phyloP scores from a whole-genome alignment of 2,329 filamentous ascomycete species.

The Cladosporium austrohemisphaericum region DNA sequence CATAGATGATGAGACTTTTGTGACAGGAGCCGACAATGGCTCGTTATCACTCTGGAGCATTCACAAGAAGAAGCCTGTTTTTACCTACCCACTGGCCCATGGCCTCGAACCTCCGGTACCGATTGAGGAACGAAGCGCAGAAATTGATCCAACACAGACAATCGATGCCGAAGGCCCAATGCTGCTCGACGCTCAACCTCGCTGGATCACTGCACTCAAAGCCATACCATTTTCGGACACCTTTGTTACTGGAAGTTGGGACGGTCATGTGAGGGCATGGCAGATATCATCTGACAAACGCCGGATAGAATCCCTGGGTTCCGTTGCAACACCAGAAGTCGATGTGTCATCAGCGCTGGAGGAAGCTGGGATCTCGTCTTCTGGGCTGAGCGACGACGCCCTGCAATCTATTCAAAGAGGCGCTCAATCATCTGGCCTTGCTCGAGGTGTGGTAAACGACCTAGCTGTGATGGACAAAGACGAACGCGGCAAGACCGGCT shows the following conservation, averaged over 20 bases:
- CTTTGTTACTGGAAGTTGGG: conserved; percentile 90
- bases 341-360: conserved; percentile 18
- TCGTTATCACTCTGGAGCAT: conserved; percentile 81
- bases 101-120: conserved; percentile 71
- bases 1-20: conserved; percentile 81
- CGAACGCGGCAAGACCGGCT: conserved; percentile 65
- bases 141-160: conserved; percentile 42
- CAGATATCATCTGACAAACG: conserved; percentile 77
- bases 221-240: conserved; percentile 88
- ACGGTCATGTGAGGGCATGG: conserved; percentile 84
- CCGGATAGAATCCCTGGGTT: conserved; percentile 68
- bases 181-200: conserved; percentile 53
- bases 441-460: conserved; percentile 81
- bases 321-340: conserved; percentile 45
- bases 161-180: conserved; percentile 15
- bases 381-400: conserved; percentile 17
- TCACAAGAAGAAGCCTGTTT: conserved; percentile 91
- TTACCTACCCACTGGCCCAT: conserved; percentile 75
- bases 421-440: conserved; percentile 21
- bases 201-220: conserved; percentile 85
- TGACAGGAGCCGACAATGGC: conserved; percentile 92
- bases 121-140: conserved; percentile 69
- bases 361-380: conserved; percentile 20
- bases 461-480: conserved; percentile 83
- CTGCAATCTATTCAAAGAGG: conserved; percentile 19